phyloP scores from a whole-genome alignment of 331 rosid species.

The Phaseolus coccineus region DNA sequence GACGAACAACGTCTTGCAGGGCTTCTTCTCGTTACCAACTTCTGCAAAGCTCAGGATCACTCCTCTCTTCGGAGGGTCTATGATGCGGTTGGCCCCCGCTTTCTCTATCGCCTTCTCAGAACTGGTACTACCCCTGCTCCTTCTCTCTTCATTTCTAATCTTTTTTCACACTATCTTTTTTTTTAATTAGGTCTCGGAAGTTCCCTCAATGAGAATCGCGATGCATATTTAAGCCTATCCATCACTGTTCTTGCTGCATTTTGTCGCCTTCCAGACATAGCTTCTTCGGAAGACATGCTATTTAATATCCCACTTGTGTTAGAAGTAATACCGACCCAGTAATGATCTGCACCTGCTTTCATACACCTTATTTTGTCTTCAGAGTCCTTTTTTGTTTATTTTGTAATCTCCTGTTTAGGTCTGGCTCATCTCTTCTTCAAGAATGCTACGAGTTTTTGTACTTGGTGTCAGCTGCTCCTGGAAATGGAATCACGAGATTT shows the following conservation, averaged over 20 bases:
- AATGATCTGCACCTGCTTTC: constrained; percentile 8
- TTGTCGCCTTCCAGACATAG: constrained; percentile 82
- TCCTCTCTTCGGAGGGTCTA: constrained; percentile 71
- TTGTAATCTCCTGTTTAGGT: constrained; percentile 55
- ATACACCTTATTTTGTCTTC: constrained; percentile 14
- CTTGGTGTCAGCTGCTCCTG: constrained; percentile 75
- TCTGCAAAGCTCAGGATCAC: constrained; percentile 72
- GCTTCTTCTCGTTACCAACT: constrained; percentile 83
- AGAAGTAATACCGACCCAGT: constrained; percentile 68
- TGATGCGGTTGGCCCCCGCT: constrained; percentile 72
- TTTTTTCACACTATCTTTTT: neutral
- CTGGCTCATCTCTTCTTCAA: constrained; percentile 64
- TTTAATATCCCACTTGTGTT: constrained; percentile 68
- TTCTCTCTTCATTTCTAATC: neutral
- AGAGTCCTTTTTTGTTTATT: neutral
- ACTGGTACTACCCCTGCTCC: constrained; percentile 60
- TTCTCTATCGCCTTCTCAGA: constrained; percentile 80
- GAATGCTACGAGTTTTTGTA: constrained; percentile 88
- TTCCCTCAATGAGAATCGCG: constrained; percentile 58
- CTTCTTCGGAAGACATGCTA: constrained; percentile 73
- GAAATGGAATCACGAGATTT: constrained; percentile 60
- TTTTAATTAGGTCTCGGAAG: constrained; percentile 46
- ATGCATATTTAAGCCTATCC: constrained; percentile 78
- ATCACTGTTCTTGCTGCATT: constrained; percentile 80
- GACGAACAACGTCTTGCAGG: constrained; percentile 96